Base-by-base conservation (phyloP, 2,329 filamentous ascomycete species). In the Trichoderma lentiforme region DNA sequence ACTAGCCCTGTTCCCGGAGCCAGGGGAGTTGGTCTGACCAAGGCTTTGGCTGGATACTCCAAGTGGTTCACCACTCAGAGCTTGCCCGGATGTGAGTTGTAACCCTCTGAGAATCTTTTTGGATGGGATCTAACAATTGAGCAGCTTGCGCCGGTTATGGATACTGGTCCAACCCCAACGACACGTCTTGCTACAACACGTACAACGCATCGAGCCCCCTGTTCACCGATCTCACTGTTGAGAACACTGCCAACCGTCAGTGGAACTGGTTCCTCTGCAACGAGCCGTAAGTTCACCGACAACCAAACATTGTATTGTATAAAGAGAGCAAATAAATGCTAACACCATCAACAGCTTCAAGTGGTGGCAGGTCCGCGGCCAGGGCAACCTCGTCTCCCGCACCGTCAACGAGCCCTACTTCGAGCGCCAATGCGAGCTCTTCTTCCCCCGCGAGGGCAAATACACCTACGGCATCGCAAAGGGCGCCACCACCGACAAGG, bases 191-290 rank as follows among this genome's bases (percentile, higher is more conserved):
- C 72, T 75, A 51, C 60, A 47, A 74, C 57, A 64, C 68, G 2
- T 57, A 71, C 71, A 65, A 74, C 62, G 61, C 34, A 8, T 21
- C 80, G 24, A 87, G 81, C 73, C 81, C 84, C 0, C 74, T 86
- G 3, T 90, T 82, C 79, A 86, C 84, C 4, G 86, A 91, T 76
- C 79, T 76, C 21, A 81, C 79, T 2, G 80, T 86, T 6, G 74
- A 74, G 63, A 90, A 90, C 76, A 69, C 76, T 0, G 75, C 81
- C 21, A 82, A 87, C 74, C 80, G 87, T 0, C 86, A 89, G 73
- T 91, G 88, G 88, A 77, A 82, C 8, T 91, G 89, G 88, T 84
- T 90, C 79, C 82, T 85, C 2, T 91, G 89, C 82, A 90, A 91
- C 76, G 87, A 91, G 77, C 88, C 89, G 75, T 77, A 74, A 61